Conservation (phyloP, 345 rosid species). For the Xanthoceras sorbifolium region DNA sequence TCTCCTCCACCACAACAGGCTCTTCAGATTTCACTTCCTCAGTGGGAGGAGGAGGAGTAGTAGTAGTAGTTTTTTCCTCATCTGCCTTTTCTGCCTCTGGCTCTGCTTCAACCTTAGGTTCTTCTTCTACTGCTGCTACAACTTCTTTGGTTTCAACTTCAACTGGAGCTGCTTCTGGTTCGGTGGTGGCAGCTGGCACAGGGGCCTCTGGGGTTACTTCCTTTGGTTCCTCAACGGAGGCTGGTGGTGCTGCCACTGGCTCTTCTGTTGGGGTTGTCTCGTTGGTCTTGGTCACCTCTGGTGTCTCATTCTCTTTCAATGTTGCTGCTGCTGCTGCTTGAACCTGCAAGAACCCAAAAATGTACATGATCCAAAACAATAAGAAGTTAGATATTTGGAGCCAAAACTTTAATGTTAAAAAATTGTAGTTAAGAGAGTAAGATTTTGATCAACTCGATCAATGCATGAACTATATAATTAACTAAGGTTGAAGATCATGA, state of each 20-base stretch:
- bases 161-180: slow-evolving; percentile 32
- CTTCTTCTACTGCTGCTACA: slow-evolving; percentile 41
- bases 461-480: too few relatives aligned
- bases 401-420: not conserved
- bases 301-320: slow-evolving; percentile 44
- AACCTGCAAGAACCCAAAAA: slow-evolving; percentile 38
- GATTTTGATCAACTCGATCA: too few relatives aligned
- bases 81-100: slow-evolving; percentile 27
- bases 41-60: too few relatives aligned
- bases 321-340: slow-evolving; percentile 30
- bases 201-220: slow-evolving; percentile 26
- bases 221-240: slow-evolving; percentile 14
- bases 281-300: slow-evolving; percentile 39
- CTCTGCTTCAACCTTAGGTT: slow-evolving; percentile 34
- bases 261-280: slow-evolving; percentile 44
- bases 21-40: slow-evolving; percentile 25
- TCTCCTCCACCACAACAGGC: slow-evolving; percentile 24
- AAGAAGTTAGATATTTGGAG: not conserved
- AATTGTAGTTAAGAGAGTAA: too few relatives aligned
- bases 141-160: slow-evolving; percentile 52
- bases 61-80: slow-evolving; percentile 17
- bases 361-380: not conserved
- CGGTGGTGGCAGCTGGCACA: slow-evolving; percentile 11
- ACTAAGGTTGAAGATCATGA: too few relatives aligned
- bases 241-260: slow-evolving; percentile 35